Base-by-base conservation (phyloP, 2,329 filamentous ascomycete species). In the Hymenotorrendiella dingleyae region DNA sequence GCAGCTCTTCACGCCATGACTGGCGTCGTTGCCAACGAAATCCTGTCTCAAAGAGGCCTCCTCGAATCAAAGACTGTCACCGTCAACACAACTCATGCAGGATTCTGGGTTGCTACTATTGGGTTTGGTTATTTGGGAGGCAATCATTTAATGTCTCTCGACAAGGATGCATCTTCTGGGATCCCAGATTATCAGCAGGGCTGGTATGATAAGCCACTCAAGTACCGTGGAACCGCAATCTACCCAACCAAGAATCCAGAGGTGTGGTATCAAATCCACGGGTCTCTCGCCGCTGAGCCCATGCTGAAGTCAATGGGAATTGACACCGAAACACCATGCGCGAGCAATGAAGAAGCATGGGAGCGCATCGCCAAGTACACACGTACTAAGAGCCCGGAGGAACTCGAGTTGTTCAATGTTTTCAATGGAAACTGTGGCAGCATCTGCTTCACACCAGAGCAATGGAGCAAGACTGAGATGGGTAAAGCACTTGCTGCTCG, bases 211-310 rank as follows among this genome's bases (percentile, higher is more conserved):
- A 35, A 16, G 14, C 33, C 33, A 2, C 37, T 27, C n/a, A 23
- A 28, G 32, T 33, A 19, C 36, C 33, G 7, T 20, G 38, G n/a
- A 40, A 30, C 14, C 12, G 20, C 45, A 3, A 63, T 86, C 2
- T 86, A 85, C 62, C 69, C 74, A 53, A 85, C 82, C 7, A 79
- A 76, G 58, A 70, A 69, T n/a, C 63, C 68, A 2, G 74, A 72
- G 12, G 71, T 80, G 54, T 86, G 76, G 56, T 87, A 84, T 56
- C 82, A 86, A 54, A 81, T 86, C 21, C 82, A 86, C 53, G 82
- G 82, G 26, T 86, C 82, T 0, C 63, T 86, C 1, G 81, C 85
- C 49, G 82, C 82, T 4, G 79, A 74, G 5, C 78, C 73, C 3
- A 82, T 80, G 0, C 65, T 86, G 17, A 68, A 73, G 28, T 84